A percentile compares a stretch with the other conserved stretches of the same genome.
Conservation (phyloP, 495 filamentous ascomycete species). For the Penicillium cinerascens region DNA sequence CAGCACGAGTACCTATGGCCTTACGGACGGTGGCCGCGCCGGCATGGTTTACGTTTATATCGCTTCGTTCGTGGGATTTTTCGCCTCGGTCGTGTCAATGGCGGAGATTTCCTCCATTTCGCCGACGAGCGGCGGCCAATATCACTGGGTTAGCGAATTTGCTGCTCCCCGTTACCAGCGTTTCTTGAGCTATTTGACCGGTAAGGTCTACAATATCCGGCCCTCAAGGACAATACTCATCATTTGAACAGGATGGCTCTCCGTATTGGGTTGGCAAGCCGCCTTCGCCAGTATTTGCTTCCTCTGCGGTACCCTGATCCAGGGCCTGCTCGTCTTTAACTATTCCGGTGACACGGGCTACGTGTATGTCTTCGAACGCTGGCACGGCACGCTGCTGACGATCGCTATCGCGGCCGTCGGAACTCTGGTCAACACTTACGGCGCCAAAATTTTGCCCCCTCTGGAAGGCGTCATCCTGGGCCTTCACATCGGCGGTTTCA, state of each 20-base stretch:
- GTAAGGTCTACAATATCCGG: slow-evolving; percentile 8
- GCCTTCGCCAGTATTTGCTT: slow-evolving; percentile 34
- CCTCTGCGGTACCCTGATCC: slow-evolving; percentile 44
- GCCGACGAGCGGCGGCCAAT: slow-evolving; percentile 46
- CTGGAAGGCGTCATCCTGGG: slow-evolving; percentile 43
- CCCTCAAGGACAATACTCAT: not conserved
- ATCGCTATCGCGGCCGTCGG: slow-evolving; percentile 40
- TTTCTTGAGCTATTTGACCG: slow-evolving; percentile 43
- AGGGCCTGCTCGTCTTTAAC: slow-evolving; percentile 46
- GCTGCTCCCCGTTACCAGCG: slow-evolving; percentile 40
- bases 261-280: slow-evolving; percentile 46
- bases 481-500: slow-evolving; percentile 46
- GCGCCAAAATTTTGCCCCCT: slow-evolving; percentile 33
- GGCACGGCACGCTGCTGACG: slow-evolving; percentile 44
- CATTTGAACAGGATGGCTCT: slow-evolving; percentile 39
- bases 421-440: slow-evolving; percentile 42
- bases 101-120: slow-evolving; percentile 44
- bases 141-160: slow-evolving; percentile 49
- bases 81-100: slow-evolving; percentile 41
- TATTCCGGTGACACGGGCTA: slow-evolving; percentile 31
- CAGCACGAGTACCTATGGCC: slow-evolving; percentile 35
- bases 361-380: slow-evolving; percentile 23
- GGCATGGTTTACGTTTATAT: slow-evolving; percentile 50
- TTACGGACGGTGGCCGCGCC: slow-evolving; percentile 44
- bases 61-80: slow-evolving; percentile 37